Percentiles rank a stretch among this genome's conserved stretches.
Evolutionary conservation across 2,329 filamentous ascomycete genomes (phyloP).

Genomic region (Nemania diffusa): DNA sequence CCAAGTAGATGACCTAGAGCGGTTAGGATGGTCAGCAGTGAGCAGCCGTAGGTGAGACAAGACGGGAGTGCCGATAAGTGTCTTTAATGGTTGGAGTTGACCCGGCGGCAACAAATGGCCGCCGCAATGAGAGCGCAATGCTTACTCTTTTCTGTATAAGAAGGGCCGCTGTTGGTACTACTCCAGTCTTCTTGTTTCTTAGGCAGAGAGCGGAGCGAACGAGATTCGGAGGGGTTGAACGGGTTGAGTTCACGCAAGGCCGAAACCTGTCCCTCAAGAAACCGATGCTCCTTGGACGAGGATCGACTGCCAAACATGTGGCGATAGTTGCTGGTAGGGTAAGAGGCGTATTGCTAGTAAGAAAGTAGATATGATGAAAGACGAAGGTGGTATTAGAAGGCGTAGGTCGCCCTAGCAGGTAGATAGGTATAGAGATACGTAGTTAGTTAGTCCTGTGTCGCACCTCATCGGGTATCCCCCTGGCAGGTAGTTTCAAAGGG

Average conservation of each 20-base stretch:
- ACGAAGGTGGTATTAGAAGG: constrained; percentile 30
- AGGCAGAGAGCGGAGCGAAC: constrained; percentile 46
- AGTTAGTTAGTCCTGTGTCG: constrained; percentile 32
- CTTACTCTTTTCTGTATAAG: constrained; percentile 57
- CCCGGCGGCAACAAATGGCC: constrained; percentile 30
- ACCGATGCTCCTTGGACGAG: constrained; percentile 54
- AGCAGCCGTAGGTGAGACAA: constrained; percentile 33
- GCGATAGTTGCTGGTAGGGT: constrained; percentile 35
- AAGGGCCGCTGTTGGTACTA: constrained; percentile 45
- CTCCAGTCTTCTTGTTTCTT: constrained; percentile 47
- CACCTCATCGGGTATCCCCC: constrained; percentile 34
- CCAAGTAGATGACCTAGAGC: constrained; percentile 53
- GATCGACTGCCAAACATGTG: constrained; percentile 61
- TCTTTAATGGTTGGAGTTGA: constrained; percentile 33
- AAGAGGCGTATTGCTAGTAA: constrained; percentile 27
- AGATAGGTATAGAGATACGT: constrained; percentile 24
- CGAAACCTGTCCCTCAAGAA: constrained; percentile 51
- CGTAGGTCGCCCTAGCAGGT: constrained; percentile 24
- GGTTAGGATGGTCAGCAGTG: constrained; percentile 41
- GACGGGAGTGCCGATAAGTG: constrained; percentile 10
- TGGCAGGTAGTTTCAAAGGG: constrained; percentile 39
- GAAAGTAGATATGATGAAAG: constrained; percentile 10
- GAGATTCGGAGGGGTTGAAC: constrained; percentile 55
- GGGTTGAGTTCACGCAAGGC: constrained; percentile 53
- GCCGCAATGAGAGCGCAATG: constrained; percentile 35